Percentiles rank a stretch among this genome's conserved stretches.
phyloP scores from a whole-genome alignment of 768 basidiomycete species.

The Serendipita sp. region DNA sequence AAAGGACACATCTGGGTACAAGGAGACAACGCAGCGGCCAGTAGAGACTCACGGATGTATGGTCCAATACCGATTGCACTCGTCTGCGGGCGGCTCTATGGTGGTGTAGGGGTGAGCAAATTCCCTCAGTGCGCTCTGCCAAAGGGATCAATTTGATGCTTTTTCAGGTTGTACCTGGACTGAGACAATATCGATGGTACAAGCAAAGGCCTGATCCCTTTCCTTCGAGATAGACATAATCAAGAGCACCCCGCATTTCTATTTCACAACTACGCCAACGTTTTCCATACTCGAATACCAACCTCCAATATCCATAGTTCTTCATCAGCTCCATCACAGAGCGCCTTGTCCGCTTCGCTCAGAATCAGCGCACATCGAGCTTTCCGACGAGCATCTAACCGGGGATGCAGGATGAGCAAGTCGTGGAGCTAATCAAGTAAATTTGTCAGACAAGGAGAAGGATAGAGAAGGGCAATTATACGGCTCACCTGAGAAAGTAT shows the following conservation, averaged over 20 bases:
- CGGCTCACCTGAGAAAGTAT: slow-evolving; percentile 65
- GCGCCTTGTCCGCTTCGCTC: slow-evolving; percentile 89
- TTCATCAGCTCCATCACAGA: slow-evolving; percentile 94
- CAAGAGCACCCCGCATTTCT: background rate
- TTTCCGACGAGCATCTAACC: slow-evolving; percentile 66
- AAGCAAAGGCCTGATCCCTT: background rate
- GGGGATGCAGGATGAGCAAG: slow-evolving; percentile 67
- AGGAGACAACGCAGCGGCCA: slow-evolving; percentile 75
- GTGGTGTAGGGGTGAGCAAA: slow-evolving; percentile 16
- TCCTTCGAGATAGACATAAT: background rate
- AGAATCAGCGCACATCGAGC: slow-evolving; percentile 65
- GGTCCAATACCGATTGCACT: slow-evolving; percentile 79
- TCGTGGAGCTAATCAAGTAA: slow-evolving; percentile 83
- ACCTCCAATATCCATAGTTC: slow-evolving; percentile 89
- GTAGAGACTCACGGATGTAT: slow-evolving; percentile 82
- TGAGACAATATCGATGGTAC: background rate
- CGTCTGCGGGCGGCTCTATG: slow-evolving; percentile 44
- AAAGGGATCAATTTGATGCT: background rate
- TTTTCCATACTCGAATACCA: slow-evolving; percentile 60
- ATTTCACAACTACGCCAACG: slow-evolving; percentile 4
- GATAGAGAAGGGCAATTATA: slow-evolving; percentile 11
- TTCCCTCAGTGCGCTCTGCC: background rate
- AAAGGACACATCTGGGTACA: slow-evolving; percentile 79
- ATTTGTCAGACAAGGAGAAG: background rate
- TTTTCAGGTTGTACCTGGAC: background rate